Conservation (phyloP, 192 early-diverging fungal species). For the Geranomyces variabilis region DNA sequence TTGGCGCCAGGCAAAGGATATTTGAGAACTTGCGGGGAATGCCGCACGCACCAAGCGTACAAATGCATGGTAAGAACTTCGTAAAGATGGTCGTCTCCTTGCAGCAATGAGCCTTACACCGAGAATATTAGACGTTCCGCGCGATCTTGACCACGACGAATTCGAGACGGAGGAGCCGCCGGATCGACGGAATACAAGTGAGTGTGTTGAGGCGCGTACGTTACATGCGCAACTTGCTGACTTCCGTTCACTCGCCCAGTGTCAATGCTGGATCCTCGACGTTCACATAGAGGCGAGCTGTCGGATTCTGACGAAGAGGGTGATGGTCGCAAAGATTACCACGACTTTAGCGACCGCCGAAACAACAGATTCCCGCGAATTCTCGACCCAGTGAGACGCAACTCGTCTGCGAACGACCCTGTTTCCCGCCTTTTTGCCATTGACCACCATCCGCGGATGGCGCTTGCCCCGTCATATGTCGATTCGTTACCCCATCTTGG, state of each 20-base stretch:
- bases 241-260: conserved; percentile 39
- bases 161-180: conserved; percentile 59
- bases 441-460: background rate
- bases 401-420: background rate
- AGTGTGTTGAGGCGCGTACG: conserved; percentile 21
- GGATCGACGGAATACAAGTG: conserved; percentile 65
- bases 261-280: conserved; percentile 61
- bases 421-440: conserved; percentile 5
- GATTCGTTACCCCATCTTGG: background rate
- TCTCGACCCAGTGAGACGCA: background rate
- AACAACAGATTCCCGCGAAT: background rate
- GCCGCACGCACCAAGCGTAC: conserved; percentile 89
- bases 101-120: background rate
- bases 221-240: background rate
- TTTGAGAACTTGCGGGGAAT: conserved; percentile 88
- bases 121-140: conserved; percentile 65
- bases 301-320: conserved; percentile 80
- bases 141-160: conserved; percentile 71
- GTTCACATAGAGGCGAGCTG: conserved; percentile 72
- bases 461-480: background rate
- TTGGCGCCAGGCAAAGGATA: conserved; percentile 50
- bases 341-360: conserved; percentile 24
- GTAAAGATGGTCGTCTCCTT: background rate
- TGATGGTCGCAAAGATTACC: conserved; percentile 38
- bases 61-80: conserved; percentile 77